phyloP scores from a whole-genome alignment of 305 asterid genomes.

The Fraxinus sp. region DNA sequence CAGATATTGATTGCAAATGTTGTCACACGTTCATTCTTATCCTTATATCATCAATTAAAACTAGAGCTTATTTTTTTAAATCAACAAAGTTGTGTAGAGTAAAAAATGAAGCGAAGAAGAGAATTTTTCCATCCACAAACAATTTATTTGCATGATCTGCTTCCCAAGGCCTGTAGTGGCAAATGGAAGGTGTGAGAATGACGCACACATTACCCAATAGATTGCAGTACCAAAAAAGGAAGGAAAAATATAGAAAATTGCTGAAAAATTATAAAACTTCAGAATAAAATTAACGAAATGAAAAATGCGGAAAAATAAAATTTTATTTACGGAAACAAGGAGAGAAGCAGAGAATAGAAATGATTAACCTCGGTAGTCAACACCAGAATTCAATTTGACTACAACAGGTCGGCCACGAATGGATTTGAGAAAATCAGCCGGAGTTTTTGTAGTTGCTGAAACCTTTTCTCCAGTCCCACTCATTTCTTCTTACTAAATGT shows the following conservation, averaged over 20 bases:
- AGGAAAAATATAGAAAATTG: neutral
- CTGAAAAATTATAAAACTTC: neutral
- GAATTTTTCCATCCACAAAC: neutral
- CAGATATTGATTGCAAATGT: neutral
- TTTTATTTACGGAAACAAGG: neutral
- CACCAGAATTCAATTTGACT: conserved; percentile 90
- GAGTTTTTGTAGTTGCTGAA: conserved; percentile 68
- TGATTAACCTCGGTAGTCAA: conserved; percentile 76
- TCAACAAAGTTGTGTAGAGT: neutral
- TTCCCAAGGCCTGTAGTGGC: neutral
- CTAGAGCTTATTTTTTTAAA: neutral
- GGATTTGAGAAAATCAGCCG: conserved; percentile 94
- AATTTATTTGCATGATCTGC: neutral
- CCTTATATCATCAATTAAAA: neutral
- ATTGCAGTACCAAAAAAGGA: neutral
- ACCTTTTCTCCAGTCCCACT: conserved; percentile 64
- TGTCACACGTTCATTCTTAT: too few species aligned
- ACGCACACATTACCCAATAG: neutral
- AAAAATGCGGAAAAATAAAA: neutral
- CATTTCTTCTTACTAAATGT: conserved; percentile 34
- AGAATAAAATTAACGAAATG: neutral
- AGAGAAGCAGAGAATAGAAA: neutral
- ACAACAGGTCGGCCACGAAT: conserved; percentile 97
- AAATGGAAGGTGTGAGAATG: neutral
- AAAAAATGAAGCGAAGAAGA: neutral